Base-by-base conservation (phyloP, 2,329 filamentous ascomycete species). In the Nemania sp. region DNA sequence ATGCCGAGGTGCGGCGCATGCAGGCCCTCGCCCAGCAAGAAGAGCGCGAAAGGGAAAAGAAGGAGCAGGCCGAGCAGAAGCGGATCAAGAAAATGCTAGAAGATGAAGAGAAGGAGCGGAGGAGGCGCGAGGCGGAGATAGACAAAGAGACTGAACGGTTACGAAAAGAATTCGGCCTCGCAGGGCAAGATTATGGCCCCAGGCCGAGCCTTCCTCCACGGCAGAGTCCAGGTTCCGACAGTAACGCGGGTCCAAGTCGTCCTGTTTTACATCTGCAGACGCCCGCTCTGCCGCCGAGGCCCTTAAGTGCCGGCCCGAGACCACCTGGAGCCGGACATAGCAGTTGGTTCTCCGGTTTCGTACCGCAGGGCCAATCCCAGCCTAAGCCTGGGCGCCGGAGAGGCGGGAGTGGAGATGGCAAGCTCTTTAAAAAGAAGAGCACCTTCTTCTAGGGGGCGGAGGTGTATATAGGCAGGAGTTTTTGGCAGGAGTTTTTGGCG, bases 141-240 rank as follows among this genome's bases (percentile, higher is more conserved):
- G 88, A 93, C 18, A 83, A 83, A 63, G 94, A 99, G 77, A 98
- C 95, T 0, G 91, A 95, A 73, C 83, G 92, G 1, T 79, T 99
- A 37, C 80, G 85, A 20, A 84, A 80, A 66, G 75, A 88, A 67
- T 93, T 91, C 68, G 90, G 90, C 49, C 79, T 85, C 47, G 75
- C 81, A 52, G 79, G 80, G 0, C 80, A 83, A 69, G 73, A 76
- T 68, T 62, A 75, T 67, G 43, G 67, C 6, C 68, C 63, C 17
- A 64, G 57, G 37, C 67, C 74, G 2, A 70, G 72, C 15, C 69
- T 79, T 5, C 70, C 72, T 2, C 72, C 79, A 4, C 74, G 76
- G 11, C 72, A 72, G 59, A n/a, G 59, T 63, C 54, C 72, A 54
- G 34, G 58, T 56, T 43, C 60, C 56, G 35, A 17, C 21, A 40